These are phyloP conservation scores for Obba rivulosa DNA, from an alignment of 768 basidiomycete genomes.

Conservation along the genomic window DNA sequence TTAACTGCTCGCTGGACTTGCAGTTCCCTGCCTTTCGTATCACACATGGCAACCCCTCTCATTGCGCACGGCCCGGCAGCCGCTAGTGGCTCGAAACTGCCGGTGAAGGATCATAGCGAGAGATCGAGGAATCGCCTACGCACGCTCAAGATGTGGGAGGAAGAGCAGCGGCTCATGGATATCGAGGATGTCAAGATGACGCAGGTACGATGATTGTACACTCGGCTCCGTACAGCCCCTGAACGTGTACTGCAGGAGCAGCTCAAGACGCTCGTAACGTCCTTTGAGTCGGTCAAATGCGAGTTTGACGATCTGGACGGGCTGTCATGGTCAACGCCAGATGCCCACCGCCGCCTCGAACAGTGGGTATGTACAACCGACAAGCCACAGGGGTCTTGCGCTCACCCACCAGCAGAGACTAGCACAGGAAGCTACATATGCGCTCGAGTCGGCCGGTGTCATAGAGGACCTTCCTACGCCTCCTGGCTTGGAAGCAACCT, in stretches of 20 bases:
- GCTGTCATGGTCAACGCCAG: conserved; percentile 10
- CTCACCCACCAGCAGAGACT: no score
- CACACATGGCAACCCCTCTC: no score
- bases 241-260: conserved; percentile 1
- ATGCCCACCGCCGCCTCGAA: conserved; percentile 1
- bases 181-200: conserved; percentile 5
- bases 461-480: no score
- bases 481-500: no score
- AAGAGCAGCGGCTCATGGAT: conserved; percentile 7
- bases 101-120: not conserved
- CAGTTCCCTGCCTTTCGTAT: not conserved
- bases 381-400: no score
- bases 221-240: not conserved
- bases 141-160: not conserved
- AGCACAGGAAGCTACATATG: no score
- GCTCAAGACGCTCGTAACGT: conserved; percentile 1
- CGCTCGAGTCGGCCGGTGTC: no score
- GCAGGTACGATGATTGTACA: conserved; percentile 1
- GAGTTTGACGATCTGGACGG: conserved; percentile 11
- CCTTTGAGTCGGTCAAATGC: conserved; percentile 8
- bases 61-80: no score
- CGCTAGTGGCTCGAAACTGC: not conserved
- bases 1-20: not conserved
- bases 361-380: conserved; percentile 6
- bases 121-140: not conserved